Base-by-base conservation (phyloP, 805 yeast genomes). In the Spathaspora girioi region DNA sequence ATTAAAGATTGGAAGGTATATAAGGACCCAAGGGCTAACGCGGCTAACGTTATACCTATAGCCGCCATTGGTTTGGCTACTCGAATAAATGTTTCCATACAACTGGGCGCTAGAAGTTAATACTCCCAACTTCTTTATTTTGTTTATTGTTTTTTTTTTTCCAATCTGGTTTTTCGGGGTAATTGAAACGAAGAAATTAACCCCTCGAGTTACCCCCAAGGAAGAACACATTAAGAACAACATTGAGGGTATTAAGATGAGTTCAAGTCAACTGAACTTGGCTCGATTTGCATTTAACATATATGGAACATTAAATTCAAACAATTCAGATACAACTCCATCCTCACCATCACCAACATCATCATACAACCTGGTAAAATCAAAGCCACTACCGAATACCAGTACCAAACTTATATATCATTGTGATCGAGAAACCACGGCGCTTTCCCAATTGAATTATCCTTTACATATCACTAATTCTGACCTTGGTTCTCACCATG, bases 1-100 rank as follows among this genome's bases (percentile, higher is more conserved):
- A 94, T 64, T 38, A 73, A 71, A 48, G 75, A 71, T 64, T 91
- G 97, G 63, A 70, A 83, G 12, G 75, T 61, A 66, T 87, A 87
- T 19, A 87, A 64, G 1, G 82, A 83, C 4, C 75, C 59, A 20
- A 85, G 66, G 4, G 76, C 76, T 5, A 77, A 59, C 0, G 76
- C 66, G 0, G 81, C 75, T 3, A 79, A 27, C 0, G 81, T 64
- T 2, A 76, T 60, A 8, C 79, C 76, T 1, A 82, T 69, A 48
- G 67, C 66, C n/a, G 67, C 66, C 46, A 70, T 53, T 45, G 62
- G 61, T 51, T 65, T 68, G 43, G 64, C 53, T n/a, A 60, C 12
- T 35, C 55, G 53, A 20, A 56, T 50, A 8, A 64, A 43, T 20
- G 43, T 19, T 43, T 59, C 61, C 23, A 53, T n/a, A n/a, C n/a